Base-by-base conservation (phyloP, 2,329 filamentous ascomycete genomes). In the Aureobasidium sp. region DNA sequence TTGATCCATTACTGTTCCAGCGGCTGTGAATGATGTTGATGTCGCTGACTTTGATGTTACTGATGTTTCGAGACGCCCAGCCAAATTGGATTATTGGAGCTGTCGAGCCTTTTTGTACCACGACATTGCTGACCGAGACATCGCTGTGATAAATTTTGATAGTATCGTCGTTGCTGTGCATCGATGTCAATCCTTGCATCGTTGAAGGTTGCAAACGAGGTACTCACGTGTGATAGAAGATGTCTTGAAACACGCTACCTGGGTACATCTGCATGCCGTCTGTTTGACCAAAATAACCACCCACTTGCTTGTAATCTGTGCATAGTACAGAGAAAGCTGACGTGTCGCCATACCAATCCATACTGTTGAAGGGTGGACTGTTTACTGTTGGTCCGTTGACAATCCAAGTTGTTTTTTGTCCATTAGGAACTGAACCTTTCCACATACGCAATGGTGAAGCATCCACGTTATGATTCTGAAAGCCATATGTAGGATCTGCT, bases 1-100 rank as follows among this genome's bases (percentile, higher is more conserved):
- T 49, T 11, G 45, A 49, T 10, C 22, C 22, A 30, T 49, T 49
- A 22, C 45, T 49, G 16, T 49, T 49, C 45, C 45, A 49, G 19
- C 45, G 45, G 14, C 45, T 49, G 45, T 49, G 45, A 5, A 49
- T 38, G n/a, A 49, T 30, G 11, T 37, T 29, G 22, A 49, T 25
- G 19, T 30, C 25, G 32, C 21, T 27, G 7, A 49, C 45, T n/a
- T 10, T 37, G 7, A 49, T 34, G 10, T 38, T 17, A 22, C 27
- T 38, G n/a, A 49, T 16, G 29, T 49, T 49, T n/a, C 45, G 32
- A 22, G 32, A 19, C 21, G 45, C 45, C 45, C 45, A 49, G 24
- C 45, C 45, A 6, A 49, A 49, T 14, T 49, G 45, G 14, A 49
- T 37, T 8, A 49, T 11, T 6, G 45, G 45, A 12, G 45, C 45